Percentiles rank a stretch among this genome's conserved stretches.
These are phyloP conservation scores for Phytophthora syringae DNA, from an alignment of 352 stramenopile species.

Conservation along the genomic window DNA sequence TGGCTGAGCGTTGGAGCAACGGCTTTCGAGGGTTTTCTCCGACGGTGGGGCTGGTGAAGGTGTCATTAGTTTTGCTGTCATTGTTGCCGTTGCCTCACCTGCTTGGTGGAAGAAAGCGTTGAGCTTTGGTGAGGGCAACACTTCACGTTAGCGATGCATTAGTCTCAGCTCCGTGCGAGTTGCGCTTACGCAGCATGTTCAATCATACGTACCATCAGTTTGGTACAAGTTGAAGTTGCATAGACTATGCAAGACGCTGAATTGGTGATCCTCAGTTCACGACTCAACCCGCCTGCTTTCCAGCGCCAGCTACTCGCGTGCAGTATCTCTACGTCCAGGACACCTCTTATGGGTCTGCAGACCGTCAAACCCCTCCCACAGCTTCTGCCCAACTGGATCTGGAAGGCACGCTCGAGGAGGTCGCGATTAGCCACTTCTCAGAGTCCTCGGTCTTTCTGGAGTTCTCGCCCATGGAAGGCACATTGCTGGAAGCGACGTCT, in stretches of 20 bases:
- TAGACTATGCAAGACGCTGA: slow-evolving; percentile 11
- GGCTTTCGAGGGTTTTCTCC: not conserved
- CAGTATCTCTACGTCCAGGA: slow-evolving; percentile 3
- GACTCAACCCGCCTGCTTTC: slow-evolving; percentile 4
- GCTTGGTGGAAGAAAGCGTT: not conserved
- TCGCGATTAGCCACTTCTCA: slow-evolving; percentile 48
- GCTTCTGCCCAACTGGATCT: slow-evolving; percentile 29
- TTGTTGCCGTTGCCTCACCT: not conserved
- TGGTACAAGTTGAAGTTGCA: slow-evolving; percentile 27
- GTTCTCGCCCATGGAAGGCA: slow-evolving; percentile 39
- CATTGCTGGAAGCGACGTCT: slow-evolving; percentile 39
- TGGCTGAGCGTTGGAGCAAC: not conserved
- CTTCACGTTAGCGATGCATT: too few species aligned
- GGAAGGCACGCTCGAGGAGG: slow-evolving; percentile 48
- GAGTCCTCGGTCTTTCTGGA: slow-evolving; percentile 65
- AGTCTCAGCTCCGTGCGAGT: too few species aligned
- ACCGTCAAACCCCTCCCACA: slow-evolving; percentile 13
- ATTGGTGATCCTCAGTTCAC: too few species aligned
- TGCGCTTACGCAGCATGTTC: too few species aligned
- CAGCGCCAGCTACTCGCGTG: slow-evolving; percentile 10
- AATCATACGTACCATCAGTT: too few species aligned
- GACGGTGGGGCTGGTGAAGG: not conserved
- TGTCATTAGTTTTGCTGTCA: not conserved
- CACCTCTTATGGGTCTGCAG: slow-evolving; percentile 8
- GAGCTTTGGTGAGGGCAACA: not conserved